Conservation (phyloP, 208 protist genomes). For the Crithidia fasciculata region DNA sequence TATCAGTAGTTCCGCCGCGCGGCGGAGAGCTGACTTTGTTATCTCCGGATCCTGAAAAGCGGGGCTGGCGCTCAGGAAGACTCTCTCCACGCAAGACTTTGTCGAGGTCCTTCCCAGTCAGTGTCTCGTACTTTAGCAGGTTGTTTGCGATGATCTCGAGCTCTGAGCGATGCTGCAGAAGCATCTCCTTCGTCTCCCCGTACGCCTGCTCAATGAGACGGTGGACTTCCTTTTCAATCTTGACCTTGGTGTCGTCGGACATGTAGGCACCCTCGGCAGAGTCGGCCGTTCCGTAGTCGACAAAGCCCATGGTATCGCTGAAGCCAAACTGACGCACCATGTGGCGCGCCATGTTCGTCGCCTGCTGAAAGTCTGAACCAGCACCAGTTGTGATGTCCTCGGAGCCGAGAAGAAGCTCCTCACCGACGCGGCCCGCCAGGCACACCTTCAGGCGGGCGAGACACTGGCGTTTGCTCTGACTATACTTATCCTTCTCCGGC, state of each 20-base stretch:
- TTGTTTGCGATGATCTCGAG: slow-evolving; percentile 83
- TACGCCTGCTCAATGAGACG: slow-evolving; percentile 78
- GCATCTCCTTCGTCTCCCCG: slow-evolving; percentile 68
- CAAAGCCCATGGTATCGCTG: slow-evolving; percentile 82
- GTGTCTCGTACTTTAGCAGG: slow-evolving; percentile 87
- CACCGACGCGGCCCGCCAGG: slow-evolving; percentile 93
- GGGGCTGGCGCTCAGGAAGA: slow-evolving; percentile 50
- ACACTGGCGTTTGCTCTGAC: slow-evolving; percentile 85
- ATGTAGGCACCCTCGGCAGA: slow-evolving; percentile 88
- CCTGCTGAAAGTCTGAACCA: slow-evolving; percentile 90
- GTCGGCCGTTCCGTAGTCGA: slow-evolving; percentile 84
- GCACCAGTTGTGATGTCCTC: slow-evolving; percentile 95
- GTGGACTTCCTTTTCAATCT: slow-evolving; percentile 86
- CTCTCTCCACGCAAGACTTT: slow-evolving; percentile 78
- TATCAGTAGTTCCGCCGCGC: slow-evolving; percentile 19
- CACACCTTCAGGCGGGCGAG: slow-evolving; percentile 86
- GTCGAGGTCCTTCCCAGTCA: slow-evolving; percentile 80
- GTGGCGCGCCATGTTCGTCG: slow-evolving; percentile 86
- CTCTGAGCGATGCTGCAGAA: slow-evolving; percentile 64
- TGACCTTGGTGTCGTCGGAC: slow-evolving; percentile 89
- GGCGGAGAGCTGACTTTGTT: slow-evolving; percentile 24
- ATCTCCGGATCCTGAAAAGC: slow-evolving; percentile 23
- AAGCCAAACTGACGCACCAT: slow-evolving; percentile 94
- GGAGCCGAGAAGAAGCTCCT: slow-evolving; percentile 96
- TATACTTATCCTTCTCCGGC: slow-evolving; percentile 89